Evolutionary conservation across 257 asterid species (phyloP).

Genomic region (Knoxia roxburghii): DNA sequence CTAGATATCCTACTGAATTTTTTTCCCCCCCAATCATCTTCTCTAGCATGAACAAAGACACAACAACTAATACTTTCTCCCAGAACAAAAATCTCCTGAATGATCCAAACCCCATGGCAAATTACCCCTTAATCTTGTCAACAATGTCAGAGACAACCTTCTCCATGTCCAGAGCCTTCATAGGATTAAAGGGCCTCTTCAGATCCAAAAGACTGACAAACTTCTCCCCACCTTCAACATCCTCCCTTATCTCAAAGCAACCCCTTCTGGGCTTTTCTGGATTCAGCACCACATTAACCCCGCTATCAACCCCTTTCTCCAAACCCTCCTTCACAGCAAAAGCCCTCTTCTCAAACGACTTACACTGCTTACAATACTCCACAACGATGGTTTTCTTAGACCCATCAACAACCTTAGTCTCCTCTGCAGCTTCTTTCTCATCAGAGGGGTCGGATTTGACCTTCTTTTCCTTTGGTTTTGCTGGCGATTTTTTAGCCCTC

Average conservation of each 20-base stretch:
- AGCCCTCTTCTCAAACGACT: constrained; percentile 56
- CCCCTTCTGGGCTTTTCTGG: constrained; percentile 80
- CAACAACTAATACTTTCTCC: neutral
- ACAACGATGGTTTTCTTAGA: constrained; percentile 37
- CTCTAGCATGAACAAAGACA: neutral
- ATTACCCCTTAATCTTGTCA: constrained; percentile 34
- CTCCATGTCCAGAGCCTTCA: constrained; percentile 67
- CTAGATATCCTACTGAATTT: neutral
- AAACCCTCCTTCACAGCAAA: constrained; percentile 46
- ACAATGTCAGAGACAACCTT: constrained; percentile 55
- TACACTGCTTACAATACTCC: constrained; percentile 78
- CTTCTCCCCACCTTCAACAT: constrained; percentile 44
- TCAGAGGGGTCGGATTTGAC: neutral
- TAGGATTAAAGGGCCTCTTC: constrained; percentile 66
- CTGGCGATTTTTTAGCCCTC: constrained; percentile 24
- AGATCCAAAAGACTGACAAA: constrained; percentile 57
- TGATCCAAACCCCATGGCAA: neutral
- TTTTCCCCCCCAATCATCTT: too few relatives aligned
- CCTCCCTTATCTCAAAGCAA: constrained; percentile 76
- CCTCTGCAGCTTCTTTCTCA: neutral
- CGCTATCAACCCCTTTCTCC: constrained; percentile 49
- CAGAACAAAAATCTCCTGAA: neutral
- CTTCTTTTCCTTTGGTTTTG: constrained; percentile 1
- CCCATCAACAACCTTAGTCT: constrained; percentile 12
- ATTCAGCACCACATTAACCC: constrained; percentile 59